These are phyloP conservation scores for Coemansia sp. DNA, from an alignment of 192 early-diverging fungal species.

Conservation along the genomic window DNA sequence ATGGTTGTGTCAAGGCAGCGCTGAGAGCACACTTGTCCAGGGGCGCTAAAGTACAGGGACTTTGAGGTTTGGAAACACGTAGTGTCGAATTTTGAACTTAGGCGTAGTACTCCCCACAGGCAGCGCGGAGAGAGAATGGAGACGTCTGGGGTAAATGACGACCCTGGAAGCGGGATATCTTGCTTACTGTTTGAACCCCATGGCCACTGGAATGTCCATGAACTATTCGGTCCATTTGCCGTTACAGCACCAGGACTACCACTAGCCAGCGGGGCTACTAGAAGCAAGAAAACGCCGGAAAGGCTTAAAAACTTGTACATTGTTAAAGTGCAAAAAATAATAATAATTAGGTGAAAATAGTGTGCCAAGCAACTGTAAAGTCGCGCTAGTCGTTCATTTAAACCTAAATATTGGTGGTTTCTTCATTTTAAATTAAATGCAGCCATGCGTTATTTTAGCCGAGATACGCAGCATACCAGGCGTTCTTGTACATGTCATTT, in stretches of 20 bases:
- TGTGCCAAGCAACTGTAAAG: background rate
- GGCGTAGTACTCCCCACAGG: slow-evolving; percentile 22
- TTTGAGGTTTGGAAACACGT: slow-evolving; percentile 31
- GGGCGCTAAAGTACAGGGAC: slow-evolving; percentile 44
- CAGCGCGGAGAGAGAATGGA: slow-evolving; percentile 27
- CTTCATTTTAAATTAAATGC: background rate
- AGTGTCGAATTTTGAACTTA: slow-evolving; percentile 29
- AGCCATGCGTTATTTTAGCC: slow-evolving; percentile 5
- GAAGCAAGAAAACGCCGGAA: background rate
- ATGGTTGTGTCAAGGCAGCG: slow-evolving; percentile 43
- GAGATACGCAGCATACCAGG: background rate
- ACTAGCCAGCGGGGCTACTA: background rate
- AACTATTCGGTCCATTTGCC: background rate
- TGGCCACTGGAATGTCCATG: slow-evolving; percentile 35
- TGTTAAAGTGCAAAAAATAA: background rate
- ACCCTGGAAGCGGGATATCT: slow-evolving; percentile 31
- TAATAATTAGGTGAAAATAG: background rate
- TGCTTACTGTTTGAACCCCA: slow-evolving; percentile 29
- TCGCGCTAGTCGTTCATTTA: background rate
- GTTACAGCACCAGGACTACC: background rate
- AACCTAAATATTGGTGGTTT: background rate
- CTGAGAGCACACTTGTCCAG: slow-evolving; percentile 37
- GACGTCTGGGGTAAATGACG: slow-evolving; percentile 37
- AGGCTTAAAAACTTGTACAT: background rate
- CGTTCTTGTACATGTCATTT: background rate